These are phyloP conservation scores for Gossypium davidsonii DNA, from an alignment of 441 rosid genomes.

Conservation along the genomic window DNA sequence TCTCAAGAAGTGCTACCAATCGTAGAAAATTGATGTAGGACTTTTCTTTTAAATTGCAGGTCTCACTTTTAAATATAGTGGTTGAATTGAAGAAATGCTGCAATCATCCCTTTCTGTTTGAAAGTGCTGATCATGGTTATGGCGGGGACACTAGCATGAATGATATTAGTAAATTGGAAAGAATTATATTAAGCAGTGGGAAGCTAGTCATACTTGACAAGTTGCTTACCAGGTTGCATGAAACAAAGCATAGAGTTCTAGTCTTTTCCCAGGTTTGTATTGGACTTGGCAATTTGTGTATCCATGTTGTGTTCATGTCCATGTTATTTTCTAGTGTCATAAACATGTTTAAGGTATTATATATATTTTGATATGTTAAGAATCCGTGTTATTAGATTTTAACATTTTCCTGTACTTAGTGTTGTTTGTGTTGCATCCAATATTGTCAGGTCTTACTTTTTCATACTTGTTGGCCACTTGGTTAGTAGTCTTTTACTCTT, in stretches of 20 bases:
- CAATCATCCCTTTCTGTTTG: slow-evolving; percentile 98
- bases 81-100: slow-evolving; percentile 99
- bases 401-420: background rate
- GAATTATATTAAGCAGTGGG: slow-evolving; percentile 92
- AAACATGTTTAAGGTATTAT: background rate
- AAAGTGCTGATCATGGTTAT: slow-evolving; percentile 99
- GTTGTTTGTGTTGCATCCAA: too few species aligned
- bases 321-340: background rate
- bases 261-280: slow-evolving; percentile 93
- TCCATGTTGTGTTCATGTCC: background rate
- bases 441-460: background rate
- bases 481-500: background rate
- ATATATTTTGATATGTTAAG: background rate
- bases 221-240: slow-evolving; percentile 83
- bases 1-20: background rate
- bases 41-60: slow-evolving; percentile 43
- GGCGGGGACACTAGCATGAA: slow-evolving; percentile 66
- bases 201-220: slow-evolving; percentile 97
- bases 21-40: slow-evolving; percentile 17
- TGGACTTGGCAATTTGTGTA: slow-evolving; percentile 2
- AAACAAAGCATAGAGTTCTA: slow-evolving; percentile 94
- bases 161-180: slow-evolving; percentile 82
- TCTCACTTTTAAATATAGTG: slow-evolving; percentile 94
- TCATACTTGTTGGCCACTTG: background rate
- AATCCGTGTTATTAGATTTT: background rate